Base-by-base conservation (phyloP, 495 filamentous ascomycete genomes). In the Melanomma pulvis-pyrius region DNA sequence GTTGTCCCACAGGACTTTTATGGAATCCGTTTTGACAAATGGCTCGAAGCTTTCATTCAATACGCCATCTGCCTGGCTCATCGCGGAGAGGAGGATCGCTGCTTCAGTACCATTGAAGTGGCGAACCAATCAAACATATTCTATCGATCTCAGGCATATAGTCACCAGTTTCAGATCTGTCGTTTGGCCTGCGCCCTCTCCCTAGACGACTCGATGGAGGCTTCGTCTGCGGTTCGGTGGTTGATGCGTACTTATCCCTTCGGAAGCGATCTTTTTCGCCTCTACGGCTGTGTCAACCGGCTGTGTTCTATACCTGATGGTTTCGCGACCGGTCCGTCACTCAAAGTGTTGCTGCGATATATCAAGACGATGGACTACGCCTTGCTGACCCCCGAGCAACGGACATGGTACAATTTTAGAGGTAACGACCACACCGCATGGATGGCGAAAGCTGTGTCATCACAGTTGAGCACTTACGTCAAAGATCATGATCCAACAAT, bases 1-100 rank as follows among this genome's bases (percentile, higher is more conserved):
- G 19, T 24, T 15, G 19, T 41, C n/a, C 49, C 58, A 34, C 80
- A 79, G 47, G 83, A 86, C 15, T 96, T 94, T 74, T 86, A 90
- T 61, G 90, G 88, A 6, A 90, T 98, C 47, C 71, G 84, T 0
- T 96, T 97, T 70, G 80, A 86, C 52, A 80, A 84, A 28, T 98
- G 94, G 94, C 83, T 96, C 3, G 89, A 96, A 60, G 83, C 96
- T n/a, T 96, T 98, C 73, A 83, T 92, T 48, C 86, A 92, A 70
- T 96, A 94, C 73, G 89, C 91, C 12, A 81, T 97, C 36, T 77
- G 84, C 17, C 83, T 91, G 1, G 88, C 92, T 21, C 83, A 85
- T 47, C 76, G 77, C 44, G 80, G 78, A 19, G 79, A 87, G 6
- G 78, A 77, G 47, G 81, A 85, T 25, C 87, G 89, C 55, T 86